Conservation (phyloP, 2,329 filamentous ascomycete species). For the Botrytis tulipae region DNA sequence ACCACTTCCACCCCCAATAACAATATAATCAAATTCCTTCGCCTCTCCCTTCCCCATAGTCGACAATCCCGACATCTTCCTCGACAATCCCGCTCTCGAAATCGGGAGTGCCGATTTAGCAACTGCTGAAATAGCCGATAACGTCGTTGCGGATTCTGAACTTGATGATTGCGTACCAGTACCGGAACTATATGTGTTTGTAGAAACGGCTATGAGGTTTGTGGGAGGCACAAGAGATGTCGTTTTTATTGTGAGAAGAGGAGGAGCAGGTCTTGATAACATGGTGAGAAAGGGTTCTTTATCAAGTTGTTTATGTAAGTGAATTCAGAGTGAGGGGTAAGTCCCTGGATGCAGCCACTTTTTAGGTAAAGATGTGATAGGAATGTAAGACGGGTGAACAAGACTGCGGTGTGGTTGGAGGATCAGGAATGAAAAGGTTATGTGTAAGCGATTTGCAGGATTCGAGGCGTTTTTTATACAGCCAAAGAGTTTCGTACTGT, state of each 20-base stretch:
- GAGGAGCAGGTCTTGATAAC: background rate
- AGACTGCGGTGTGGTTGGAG: constrained; percentile 1
- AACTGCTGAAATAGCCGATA: constrained; percentile 15
- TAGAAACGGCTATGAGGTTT: constrained; percentile 11
- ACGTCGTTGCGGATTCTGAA: constrained; percentile 16
- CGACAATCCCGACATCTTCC: constrained; percentile 6
- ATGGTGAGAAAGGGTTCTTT: constrained; percentile 8
- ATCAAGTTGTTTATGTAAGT: constrained; percentile 12
- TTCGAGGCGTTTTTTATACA: constrained; percentile 8
- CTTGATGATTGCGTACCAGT: constrained; percentile 1
- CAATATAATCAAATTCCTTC: constrained; percentile 52
- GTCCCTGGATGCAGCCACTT: background rate
- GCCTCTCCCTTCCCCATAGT: constrained; percentile 21
- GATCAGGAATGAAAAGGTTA: constrained; percentile 2
- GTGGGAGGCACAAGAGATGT: background rate
- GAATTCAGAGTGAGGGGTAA: constrained; percentile 18
- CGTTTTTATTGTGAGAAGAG: constrained; percentile 9
- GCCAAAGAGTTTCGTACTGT: background rate
- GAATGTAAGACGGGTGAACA: constrained; percentile 16
- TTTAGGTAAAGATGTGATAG: background rate
- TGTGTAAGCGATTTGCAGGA: constrained; percentile 21
- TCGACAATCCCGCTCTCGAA: constrained; percentile 14
- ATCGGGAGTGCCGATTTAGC: constrained; percentile 20
- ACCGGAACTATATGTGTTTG: background rate
- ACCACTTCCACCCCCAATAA: constrained; percentile 52